Base-by-base conservation (phyloP, 352 stramenopile species). In the Phytophthora sojae region DNA sequence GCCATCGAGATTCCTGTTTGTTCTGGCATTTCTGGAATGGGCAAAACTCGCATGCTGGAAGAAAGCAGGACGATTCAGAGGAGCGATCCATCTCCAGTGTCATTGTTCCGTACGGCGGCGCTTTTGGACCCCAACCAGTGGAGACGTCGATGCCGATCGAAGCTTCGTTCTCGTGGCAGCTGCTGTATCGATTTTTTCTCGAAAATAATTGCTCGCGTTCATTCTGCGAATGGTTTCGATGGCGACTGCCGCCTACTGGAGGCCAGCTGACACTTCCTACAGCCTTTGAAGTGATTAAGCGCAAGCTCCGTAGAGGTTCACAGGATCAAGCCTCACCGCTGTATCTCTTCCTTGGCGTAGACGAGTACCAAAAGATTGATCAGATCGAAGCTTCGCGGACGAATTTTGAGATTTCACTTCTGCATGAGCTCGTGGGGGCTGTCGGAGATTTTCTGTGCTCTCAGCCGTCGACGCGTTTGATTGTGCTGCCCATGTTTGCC, bases 401-500 rank as follows among this genome's bases (percentile, higher is more conserved):
- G 4, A 2, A 62, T 2, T 29, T 62, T 45, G 5, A 1, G 9
- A 45, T 17, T 6, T 74, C 67, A 58, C 5, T 69, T 47, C 45
- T 77, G 25, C 50, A 55, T 60, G 58, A 69, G 49, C 64, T 73
- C 21, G 60, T 77, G n/a, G n/a, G n/a, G n/a, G n/a, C n/a, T n/a
- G n/a, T n/a, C n/a, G n/a, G n/a, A n/a, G n/a, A n/a, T n/a, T n/a
- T n/a, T n/a, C n/a, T n/a, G n/a, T n/a, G n/a, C n/a, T n/a, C n/a
- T n/a, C n/a, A n/a, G n/a, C n/a, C n/a, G n/a, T n/a, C 42, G 59
- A 64, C 42, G 23, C 11, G 25, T 61, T 14, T 69, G 37, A 17
- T 76, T 57, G 5, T 72, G 53, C 64, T 76, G 21, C 71, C 66
- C 50, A 79, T 72, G 61, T 79, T 79, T 60, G 71, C 66, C 7